Percentiles rank a stretch among this genome's conserved stretches.
These are phyloP conservation scores for Colletotrichum australisinense DNA, from an alignment of 2,329 filamentous ascomycete genomes.

Conservation along the genomic window DNA sequence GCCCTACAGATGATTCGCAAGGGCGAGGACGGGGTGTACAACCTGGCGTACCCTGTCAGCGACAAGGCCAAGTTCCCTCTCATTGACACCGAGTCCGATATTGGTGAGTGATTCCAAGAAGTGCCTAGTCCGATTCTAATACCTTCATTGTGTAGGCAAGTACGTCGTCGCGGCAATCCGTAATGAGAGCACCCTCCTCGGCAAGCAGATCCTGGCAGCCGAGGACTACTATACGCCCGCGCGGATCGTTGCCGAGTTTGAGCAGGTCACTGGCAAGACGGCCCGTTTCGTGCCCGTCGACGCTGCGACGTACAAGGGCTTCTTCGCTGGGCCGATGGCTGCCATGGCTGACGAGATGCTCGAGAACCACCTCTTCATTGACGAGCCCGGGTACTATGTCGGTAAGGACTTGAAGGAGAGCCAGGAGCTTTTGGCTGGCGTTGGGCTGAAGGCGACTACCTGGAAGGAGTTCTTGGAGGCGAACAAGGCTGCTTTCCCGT, in stretches of 20 bases:
- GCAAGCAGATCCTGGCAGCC: conserved; percentile 34
- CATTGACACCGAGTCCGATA: conserved; percentile 46
- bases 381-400: conserved; percentile 38
- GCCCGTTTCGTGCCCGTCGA: conserved; percentile 32
- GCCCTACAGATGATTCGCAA: conserved; percentile 38
- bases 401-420: conserved; percentile 10
- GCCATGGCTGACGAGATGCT: conserved; percentile 38
- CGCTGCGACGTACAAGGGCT: conserved; percentile 39
- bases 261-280: conserved; percentile 20
- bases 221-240: conserved; percentile 33
- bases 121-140: too few species aligned
- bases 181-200: conserved; percentile 5
- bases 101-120: conserved; percentile 35
- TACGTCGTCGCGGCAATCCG: conserved; percentile 27
- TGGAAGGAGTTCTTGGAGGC: conserved; percentile 32
- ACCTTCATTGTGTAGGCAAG: neutral
- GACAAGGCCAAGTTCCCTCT: conserved; percentile 46
- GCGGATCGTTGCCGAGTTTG: conserved; percentile 32
- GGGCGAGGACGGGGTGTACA: conserved; percentile 42
- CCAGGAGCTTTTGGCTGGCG: conserved; percentile 15
- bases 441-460: conserved; percentile 13
- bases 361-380: conserved; percentile 39
- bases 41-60: conserved; percentile 38
- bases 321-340: conserved; percentile 33
- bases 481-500: conserved; percentile 3